Evolutionary conservation across 2,329 filamentous ascomycete species (phyloP).

Genomic region (Trichophyton verrucosum): DNA sequence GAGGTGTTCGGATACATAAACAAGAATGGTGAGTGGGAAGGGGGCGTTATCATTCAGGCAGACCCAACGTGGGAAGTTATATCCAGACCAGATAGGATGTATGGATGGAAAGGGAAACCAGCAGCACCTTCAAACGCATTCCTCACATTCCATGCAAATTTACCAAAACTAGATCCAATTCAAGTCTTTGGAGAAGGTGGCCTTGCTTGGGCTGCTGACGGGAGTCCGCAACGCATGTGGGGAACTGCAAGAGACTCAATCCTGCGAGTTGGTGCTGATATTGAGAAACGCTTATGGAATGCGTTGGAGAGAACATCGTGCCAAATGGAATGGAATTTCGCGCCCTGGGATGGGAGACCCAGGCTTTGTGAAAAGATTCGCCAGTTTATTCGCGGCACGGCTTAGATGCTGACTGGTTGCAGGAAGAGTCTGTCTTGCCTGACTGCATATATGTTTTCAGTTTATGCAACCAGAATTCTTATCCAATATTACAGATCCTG

Average conservation of each 20-base stretch:
- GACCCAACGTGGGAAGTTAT: constrained; percentile 28
- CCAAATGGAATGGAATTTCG: constrained; percentile 20
- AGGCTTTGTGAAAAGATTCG: constrained; percentile 13
- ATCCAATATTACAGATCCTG: too few species aligned
- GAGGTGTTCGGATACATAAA: constrained; percentile 12
- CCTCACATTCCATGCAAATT: constrained; percentile 27
- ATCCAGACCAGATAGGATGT: constrained; percentile 13
- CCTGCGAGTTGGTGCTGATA: constrained; percentile 28
- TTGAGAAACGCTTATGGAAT: constrained; percentile 30
- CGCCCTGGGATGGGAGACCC: constrained; percentile 12
- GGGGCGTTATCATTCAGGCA: constrained; percentile 14
- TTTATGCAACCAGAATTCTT: neutral
- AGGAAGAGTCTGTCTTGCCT: neutral
- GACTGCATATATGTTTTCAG: neutral
- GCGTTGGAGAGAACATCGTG: constrained; percentile 32
- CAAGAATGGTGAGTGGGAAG: constrained; percentile 10
- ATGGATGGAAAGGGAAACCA: constrained; percentile 12
- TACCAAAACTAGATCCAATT: constrained; percentile 32
- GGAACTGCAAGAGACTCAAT: constrained; percentile 23
- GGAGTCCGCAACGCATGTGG: constrained; percentile 28
- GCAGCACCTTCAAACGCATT: constrained; percentile 23
- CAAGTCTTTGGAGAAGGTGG: constrained; percentile 29
- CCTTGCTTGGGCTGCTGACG: constrained; percentile 27
- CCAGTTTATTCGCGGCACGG: constrained; percentile 13
- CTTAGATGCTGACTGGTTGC: neutral